Conservation (phyloP, 2,329 filamentous ascomycete genomes). For the Cladophialophora chaetospira region DNA sequence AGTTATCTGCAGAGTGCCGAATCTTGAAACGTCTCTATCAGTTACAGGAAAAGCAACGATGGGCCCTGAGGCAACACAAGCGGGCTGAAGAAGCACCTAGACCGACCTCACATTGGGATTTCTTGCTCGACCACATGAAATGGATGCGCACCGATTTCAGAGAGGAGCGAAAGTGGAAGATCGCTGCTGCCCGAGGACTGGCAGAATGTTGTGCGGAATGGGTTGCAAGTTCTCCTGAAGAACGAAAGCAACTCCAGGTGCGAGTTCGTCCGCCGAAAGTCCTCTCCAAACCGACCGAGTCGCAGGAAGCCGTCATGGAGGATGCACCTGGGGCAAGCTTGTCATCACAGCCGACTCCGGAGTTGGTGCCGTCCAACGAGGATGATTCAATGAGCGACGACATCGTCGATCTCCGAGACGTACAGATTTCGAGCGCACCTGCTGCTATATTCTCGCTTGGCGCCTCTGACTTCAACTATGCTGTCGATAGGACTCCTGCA, state of each 20-base stretch:
- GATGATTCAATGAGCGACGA: slow-evolving; percentile 58
- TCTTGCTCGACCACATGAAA: slow-evolving; percentile 86
- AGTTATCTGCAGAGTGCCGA: slow-evolving; percentile 84
- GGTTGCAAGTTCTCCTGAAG: slow-evolving; percentile 65
- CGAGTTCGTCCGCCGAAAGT: slow-evolving; percentile 55
- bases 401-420: slow-evolving; percentile 40
- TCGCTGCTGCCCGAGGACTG: slow-evolving; percentile 73
- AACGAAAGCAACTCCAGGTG: slow-evolving; percentile 70
- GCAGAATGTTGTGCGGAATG: slow-evolving; percentile 84
- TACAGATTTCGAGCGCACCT: slow-evolving; percentile 57
- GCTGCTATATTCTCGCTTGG: slow-evolving; percentile 82
- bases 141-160: slow-evolving; percentile 98
- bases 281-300: slow-evolving; percentile 35
- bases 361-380: slow-evolving; percentile 66
- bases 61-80: slow-evolving; percentile 88
- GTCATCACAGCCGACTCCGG: slow-evolving; percentile 61
- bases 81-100: slow-evolving; percentile 78
- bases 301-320: slow-evolving; percentile 34
- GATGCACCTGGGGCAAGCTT: slow-evolving; percentile 28
- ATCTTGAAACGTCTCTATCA: slow-evolving; percentile 86
- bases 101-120: slow-evolving; percentile 78
- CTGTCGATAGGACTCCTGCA: slow-evolving; percentile 70
- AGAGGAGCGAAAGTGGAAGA: slow-evolving; percentile 94
- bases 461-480: slow-evolving; percentile 79
- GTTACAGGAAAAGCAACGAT: slow-evolving; percentile 85